Conservation (phyloP, 257 asterid genomes). For the Marsdenia floribunda region DNA sequence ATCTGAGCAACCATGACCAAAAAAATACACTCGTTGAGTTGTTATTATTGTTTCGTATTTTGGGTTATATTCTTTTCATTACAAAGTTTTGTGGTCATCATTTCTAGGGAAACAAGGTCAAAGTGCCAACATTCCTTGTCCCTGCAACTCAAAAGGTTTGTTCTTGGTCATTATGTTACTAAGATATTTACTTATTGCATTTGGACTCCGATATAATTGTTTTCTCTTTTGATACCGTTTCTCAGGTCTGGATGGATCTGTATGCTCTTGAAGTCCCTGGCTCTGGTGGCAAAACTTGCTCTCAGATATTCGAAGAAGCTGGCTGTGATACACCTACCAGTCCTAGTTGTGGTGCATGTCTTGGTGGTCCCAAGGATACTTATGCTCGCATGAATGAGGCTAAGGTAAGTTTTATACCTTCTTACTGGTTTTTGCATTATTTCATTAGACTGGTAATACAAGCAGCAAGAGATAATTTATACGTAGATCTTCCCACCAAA, state of each 20-base stretch:
- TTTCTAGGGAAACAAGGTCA: slow-evolving; percentile 81
- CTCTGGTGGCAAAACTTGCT: slow-evolving; percentile 90
- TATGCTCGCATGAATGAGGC: slow-evolving; percentile 95
- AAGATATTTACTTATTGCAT: neutral
- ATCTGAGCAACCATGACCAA: neutral
- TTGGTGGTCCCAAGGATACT: slow-evolving; percentile 95
- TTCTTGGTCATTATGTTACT: neutral
- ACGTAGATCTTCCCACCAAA: neutral
- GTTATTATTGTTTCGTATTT: too few relatives aligned
- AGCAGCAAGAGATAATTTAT: neutral
- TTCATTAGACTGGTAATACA: neutral
- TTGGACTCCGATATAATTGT: neutral
- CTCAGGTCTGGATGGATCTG: slow-evolving; percentile 95
- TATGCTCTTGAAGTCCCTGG: slow-evolving; percentile 94
- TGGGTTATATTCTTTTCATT: neutral
- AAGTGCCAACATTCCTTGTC: slow-evolving; percentile 97
- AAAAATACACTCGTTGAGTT: neutral
- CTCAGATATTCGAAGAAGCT: slow-evolving; percentile 97
- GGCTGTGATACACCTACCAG: slow-evolving; percentile 99
- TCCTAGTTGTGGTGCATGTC: slow-evolving; percentile 96
- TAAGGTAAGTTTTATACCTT: slow-evolving; percentile 46
- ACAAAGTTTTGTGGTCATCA: slow-evolving; percentile 12
- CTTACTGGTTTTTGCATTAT: neutral
- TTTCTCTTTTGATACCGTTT: neutral
- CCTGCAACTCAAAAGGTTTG: slow-evolving; percentile 98